Conservation (phyloP, 2,329 filamentous ascomycete species). For the Colletotrichum sp. region DNA sequence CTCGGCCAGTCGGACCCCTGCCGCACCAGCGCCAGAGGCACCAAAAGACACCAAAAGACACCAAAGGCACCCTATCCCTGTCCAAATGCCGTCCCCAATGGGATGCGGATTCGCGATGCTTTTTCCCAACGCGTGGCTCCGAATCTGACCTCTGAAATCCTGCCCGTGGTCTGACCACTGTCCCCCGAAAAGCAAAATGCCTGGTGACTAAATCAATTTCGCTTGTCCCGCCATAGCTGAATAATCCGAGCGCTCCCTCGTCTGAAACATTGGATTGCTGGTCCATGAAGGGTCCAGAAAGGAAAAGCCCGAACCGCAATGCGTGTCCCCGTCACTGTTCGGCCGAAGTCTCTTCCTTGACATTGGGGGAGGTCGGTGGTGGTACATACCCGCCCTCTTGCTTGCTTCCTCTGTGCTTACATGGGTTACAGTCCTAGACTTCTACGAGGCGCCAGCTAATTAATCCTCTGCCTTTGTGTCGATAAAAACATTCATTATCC, state of each 20-base stretch:
- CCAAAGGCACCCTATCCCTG: background rate
- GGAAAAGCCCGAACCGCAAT: background rate
- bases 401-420: background rate
- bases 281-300: background rate
- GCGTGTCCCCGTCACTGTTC: background rate
- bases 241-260: slow-evolving; percentile 12
- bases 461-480: background rate
- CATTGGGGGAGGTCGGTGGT: background rate
- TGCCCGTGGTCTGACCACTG: background rate
- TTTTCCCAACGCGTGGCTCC: background rate
- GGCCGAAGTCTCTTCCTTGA: background rate
- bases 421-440: background rate
- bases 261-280: slow-evolving; percentile 18
- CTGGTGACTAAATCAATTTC: background rate
- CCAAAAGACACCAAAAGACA: background rate
- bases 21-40: background rate
- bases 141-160: background rate
- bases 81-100: background rate
- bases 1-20: slow-evolving; percentile 1
- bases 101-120: background rate
- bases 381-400: background rate
- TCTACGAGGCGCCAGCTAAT: background rate
- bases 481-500: slow-evolving; percentile 2
- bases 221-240: background rate
- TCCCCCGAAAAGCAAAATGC: background rate